phyloP scores from a whole-genome alignment of 176 grass and related monocot species.

The Chrysopogon serrulatus region DNA sequence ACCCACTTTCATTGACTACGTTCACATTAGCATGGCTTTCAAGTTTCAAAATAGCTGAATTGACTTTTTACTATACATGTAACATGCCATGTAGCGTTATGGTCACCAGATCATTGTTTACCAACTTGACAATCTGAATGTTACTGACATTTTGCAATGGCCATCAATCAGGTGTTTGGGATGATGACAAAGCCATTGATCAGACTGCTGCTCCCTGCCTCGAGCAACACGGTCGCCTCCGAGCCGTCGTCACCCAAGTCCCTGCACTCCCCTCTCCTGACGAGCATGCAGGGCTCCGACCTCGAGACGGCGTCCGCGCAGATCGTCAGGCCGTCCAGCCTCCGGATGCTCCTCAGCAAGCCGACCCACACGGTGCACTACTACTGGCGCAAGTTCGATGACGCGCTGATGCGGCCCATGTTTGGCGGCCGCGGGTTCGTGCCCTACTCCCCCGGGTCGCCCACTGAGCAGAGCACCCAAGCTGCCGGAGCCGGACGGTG shows the following conservation, averaged over 20 bases:
- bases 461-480: constrained; percentile 55
- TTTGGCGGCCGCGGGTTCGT: constrained; percentile 89
- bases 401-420: constrained; percentile 88
- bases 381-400: constrained; percentile 98
- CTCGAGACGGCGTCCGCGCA: constrained; percentile 24
- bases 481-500: constrained; percentile 20
- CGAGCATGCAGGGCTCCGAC: constrained; percentile 48
- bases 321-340: constrained; percentile 67
- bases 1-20: neutral
- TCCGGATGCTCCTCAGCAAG: constrained; percentile 86
- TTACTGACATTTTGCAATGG: constrained; percentile 10
- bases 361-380: constrained; percentile 84
- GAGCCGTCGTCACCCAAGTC: constrained; percentile 82
- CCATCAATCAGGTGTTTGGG: constrained; percentile 74
- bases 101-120: neutral
- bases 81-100: neutral
- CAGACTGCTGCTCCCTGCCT: constrained; percentile 48
- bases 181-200: constrained; percentile 96
- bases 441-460: constrained; percentile 75
- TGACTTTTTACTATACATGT: neutral
- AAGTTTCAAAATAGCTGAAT: neutral
- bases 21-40: neutral
- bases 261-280: constrained; percentile 55
- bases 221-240: constrained; percentile 4
- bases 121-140: neutral